Base-by-base conservation (phyloP, 495 filamentous ascomycete species). In the Aspergillus sclerotioniger region DNA sequence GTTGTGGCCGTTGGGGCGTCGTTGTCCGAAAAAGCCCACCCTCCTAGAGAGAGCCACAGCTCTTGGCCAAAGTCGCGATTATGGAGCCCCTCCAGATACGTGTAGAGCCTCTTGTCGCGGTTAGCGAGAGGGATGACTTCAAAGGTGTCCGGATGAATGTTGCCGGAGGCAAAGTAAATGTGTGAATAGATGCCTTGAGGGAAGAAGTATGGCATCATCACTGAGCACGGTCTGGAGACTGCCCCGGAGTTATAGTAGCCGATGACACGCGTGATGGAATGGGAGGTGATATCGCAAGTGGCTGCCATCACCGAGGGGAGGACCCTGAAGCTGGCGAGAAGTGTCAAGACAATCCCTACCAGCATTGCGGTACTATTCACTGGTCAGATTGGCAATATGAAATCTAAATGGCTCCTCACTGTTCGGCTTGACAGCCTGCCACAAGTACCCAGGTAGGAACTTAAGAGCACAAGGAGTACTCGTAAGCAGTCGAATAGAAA, bases 31-130 rank as follows among this genome's bases (percentile, higher is more conserved):
- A 78, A 78, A 20, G 58, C 59, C 64, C 65, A 76, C 1, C 79
- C 79, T 7, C 79, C 79, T 51, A 82, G 59, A 0, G 80, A 65
- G 35, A 83, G 76, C 50, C 65, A 72, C 0, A 73, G 70, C 52
- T 78, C 53, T 2, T 80, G 59, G 3, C 25, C 54, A 6, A 58
- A 51, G n/a, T 67, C 57, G n/a, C 61, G 49, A 0, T 51, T 54
- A 48, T 76, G 74, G 0, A 82, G 62, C 3, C 9, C 60, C 0
- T 73, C 76, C 21, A 82, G 69, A 8, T 69, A 46, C 3, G 41
- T 71, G 65, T 19, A 71, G 17, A 39, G 31, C 17, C 31, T 57
- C 28, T 55, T 71, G 63, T 41, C 39, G 44, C 8, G 15, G 19
- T 69, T 46, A 13, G 55, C 31, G 45, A 64, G 58, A 41, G 37